Evolutionary conservation across 2,329 filamentous ascomycete genomes (phyloP), one percentile per base, ranked within the genome.

Genomic region (Fusarium brachygibbosum): DNA sequence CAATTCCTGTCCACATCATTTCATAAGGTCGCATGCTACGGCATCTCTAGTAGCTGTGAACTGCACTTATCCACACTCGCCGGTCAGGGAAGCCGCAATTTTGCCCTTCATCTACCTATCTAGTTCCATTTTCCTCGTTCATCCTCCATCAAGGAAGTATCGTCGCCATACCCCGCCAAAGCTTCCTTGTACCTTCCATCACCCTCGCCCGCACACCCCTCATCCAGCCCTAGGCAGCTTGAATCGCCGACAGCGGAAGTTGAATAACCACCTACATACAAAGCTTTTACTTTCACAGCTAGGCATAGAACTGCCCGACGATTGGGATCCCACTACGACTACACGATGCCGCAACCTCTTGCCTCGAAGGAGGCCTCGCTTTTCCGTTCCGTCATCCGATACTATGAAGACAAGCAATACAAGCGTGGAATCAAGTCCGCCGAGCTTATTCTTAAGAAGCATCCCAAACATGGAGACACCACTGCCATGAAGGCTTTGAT

Each of bases 401-500:
- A 93, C 82, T 99, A 98, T 85, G 96, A 99, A 82, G 92, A 94
- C 79, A 99, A 99, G 82, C 95, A 98, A 78, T 98, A 98, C 85
- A 99, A 98, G 84, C 84, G 86, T 67, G 95, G 95, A 79, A 86
- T 99, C 78, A 99, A 98, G 84, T 91, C 92, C 46, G 95, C 96
- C 74, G 96, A 99, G 79, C 93, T 98, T 82, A 97, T 99, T 78
- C 89, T 99, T 72, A 93, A 92, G 80, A 98, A 98, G 82, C 90
- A 92, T 77, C 93, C 95, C 41, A 96, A 93, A 76, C 96, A 99
- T 91, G 97, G 94, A 77, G 97, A 99, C 80, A 99, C 96, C 25
- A 91, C 97, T 82, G 97, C 96, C 56, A 99, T 99, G 96, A 99
- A 99, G 84, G 95, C 96, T 58, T 86, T 99, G 72, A 98, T 98